phyloP scores from a whole-genome alignment of 768 basidiomycete species.

The Trametes meyenii region DNA sequence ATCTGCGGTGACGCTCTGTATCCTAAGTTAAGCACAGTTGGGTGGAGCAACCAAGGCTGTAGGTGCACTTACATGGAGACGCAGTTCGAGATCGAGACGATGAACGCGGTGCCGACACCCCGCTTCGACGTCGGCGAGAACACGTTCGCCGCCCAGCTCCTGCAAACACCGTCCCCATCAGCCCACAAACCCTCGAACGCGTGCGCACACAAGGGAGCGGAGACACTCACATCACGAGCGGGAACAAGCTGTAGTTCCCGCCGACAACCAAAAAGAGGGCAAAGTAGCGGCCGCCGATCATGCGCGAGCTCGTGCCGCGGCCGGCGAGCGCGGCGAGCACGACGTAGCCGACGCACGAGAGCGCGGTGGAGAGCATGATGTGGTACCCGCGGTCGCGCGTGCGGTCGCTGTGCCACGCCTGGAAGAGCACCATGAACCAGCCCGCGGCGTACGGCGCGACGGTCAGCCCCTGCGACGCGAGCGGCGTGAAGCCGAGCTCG shows the following conservation, averaged over 20 bases:
- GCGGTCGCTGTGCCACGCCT: slow-evolving; percentile 57
- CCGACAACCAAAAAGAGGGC: slow-evolving; percentile 59
- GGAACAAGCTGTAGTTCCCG: slow-evolving; percentile 57
- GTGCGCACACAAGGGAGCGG: neutral
- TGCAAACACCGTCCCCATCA: slow-evolving; percentile 23
- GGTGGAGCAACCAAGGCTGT: neutral
- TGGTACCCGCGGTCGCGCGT: slow-evolving; percentile 59
- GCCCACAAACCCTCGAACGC: neutral
- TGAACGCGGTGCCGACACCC: slow-evolving; percentile 62
- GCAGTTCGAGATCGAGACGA: slow-evolving; percentile 60
- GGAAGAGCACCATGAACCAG: slow-evolving; percentile 57
- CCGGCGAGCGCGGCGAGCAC: slow-evolving; percentile 47
- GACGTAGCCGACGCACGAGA: slow-evolving; percentile 55
- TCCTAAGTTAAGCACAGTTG: no score
- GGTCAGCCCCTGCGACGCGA: slow-evolving; percentile 60
- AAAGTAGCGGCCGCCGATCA: slow-evolving; percentile 57
- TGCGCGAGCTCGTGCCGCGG: slow-evolving; percentile 45
- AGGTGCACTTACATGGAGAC: slow-evolving; percentile 55
- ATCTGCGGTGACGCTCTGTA: slow-evolving; percentile 57
- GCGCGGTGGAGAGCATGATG: slow-evolving; percentile 50
- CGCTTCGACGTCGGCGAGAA: slow-evolving; percentile 64
- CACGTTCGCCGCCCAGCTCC: slow-evolving; percentile 62
- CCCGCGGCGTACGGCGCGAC: slow-evolving; percentile 60
- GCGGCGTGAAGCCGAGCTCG: slow-evolving; percentile 56
- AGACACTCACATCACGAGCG: slow-evolving; percentile 54